A percentile compares a stretch with the other conserved stretches of the same genome.
These are phyloP conservation scores for Leersia perrieri DNA, from an alignment of 176 grass and related monocot genomes.

Conservation along the genomic window DNA sequence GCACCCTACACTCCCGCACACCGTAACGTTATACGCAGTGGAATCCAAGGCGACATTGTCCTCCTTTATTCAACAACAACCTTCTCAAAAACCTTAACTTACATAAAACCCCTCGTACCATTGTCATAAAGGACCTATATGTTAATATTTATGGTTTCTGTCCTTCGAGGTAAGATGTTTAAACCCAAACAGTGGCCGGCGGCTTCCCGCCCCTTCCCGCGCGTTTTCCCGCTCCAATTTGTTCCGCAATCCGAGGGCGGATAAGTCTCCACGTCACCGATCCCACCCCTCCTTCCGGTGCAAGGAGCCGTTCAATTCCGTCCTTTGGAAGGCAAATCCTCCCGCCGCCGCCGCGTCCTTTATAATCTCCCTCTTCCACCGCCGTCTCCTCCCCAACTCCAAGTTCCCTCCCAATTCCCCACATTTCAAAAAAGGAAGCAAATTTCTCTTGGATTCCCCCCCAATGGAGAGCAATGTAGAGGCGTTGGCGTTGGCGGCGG, in stretches of 20 bases:
- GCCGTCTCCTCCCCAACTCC: neutral
- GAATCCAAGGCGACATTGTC: constrained; percentile 29
- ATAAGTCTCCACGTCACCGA: constrained; percentile 17
- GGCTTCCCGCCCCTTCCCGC: constrained; percentile 26
- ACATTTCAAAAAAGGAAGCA: constrained; percentile 42
- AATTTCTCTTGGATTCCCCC: neutral
- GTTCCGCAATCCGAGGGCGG: neutral
- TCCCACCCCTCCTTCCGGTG: constrained; percentile 20
- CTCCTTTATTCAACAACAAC: neutral
- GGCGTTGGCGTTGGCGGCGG: neutral
- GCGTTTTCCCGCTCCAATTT: constrained; percentile 37
- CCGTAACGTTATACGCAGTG: constrained; percentile 22
- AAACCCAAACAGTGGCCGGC: constrained; percentile 14
- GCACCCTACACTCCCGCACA: constrained; percentile 28
- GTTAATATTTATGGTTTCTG: fast-evolving
- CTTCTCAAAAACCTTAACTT: fast-evolving
- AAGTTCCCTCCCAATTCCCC: constrained; percentile 57
- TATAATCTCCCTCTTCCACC: constrained; percentile 28
- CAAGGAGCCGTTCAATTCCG: constrained; percentile 54
- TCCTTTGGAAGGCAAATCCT: constrained; percentile 38
- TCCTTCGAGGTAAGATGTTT: neutral
- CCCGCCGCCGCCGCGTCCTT: constrained; percentile 6
- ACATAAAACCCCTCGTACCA: fast-evolving
- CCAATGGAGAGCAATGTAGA: constrained; percentile 53
- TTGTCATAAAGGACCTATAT: fast-evolving